Evolutionary conservation across 495 filamentous ascomycete genomes (phyloP).

Genomic region (Geoglossum glabrum): DNA sequence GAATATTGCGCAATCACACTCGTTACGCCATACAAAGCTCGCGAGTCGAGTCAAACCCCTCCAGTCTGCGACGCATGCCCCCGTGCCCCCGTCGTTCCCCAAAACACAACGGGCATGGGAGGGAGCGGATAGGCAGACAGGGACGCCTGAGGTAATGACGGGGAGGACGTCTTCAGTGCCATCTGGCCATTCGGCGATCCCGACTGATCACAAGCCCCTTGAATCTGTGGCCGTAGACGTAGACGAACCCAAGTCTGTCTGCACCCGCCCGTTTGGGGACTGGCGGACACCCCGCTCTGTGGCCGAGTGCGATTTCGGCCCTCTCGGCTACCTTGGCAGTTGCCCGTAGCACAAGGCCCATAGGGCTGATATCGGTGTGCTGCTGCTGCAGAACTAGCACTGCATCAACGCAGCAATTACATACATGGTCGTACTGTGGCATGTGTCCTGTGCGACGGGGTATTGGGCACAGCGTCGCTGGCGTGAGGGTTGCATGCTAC

Average conservation of each 20-base stretch:
- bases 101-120: neutral
- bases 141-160: neutral
- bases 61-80: neutral
- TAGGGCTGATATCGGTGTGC: neutral
- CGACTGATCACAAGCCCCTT: neutral
- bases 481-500: too few relatives aligned
- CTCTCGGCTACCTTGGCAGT: neutral
- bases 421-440: too few relatives aligned
- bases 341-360: neutral
- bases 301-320: neutral
- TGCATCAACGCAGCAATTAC: too few relatives aligned
- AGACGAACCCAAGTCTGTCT: too few relatives aligned
- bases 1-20: neutral
- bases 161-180: too few relatives aligned
- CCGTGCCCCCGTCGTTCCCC: neutral
- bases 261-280: neutral
- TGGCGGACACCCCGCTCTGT: neutral
- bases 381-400: too few relatives aligned
- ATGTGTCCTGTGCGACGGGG: neutral
- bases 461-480: too few relatives aligned
- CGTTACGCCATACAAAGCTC: neutral
- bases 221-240: neutral
- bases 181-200: neutral
- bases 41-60: neutral
- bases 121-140: neutral